Percentiles rank a stretch among this genome's conserved stretches.
Evolutionary conservation across 164 flowering plant genomes (phyloP).

Genomic region (Buxus sempervirens): DNA sequence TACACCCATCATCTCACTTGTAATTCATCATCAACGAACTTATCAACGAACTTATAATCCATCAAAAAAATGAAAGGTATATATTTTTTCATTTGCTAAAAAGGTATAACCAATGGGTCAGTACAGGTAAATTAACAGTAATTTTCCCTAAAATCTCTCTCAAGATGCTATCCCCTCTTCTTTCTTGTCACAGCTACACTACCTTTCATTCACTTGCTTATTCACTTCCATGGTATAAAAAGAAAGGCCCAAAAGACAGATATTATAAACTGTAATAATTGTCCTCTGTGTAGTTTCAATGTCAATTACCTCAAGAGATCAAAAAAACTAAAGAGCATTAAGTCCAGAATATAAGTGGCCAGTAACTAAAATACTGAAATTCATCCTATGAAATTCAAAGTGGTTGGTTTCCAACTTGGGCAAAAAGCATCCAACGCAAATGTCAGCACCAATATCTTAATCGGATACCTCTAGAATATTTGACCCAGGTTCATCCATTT

Average conservation of each 20-base stretch:
- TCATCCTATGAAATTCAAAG: neutral
- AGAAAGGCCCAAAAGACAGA: neutral
- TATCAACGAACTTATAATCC: no score
- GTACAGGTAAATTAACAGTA: no score
- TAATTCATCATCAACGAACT: no score
- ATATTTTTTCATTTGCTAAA: no score
- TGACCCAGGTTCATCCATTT: constrained; percentile 1
- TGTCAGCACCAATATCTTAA: neutral
- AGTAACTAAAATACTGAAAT: neutral
- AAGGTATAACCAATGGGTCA: no score
- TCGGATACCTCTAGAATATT: constrained; percentile 1
- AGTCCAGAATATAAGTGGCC: neutral
- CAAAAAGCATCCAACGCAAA: neutral
- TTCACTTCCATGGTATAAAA: no score
- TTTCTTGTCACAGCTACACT: no score
- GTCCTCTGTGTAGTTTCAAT: neutral
- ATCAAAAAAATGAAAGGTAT: no score
- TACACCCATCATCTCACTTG: no score
- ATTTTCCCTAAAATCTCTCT: no score
- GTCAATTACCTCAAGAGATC: neutral
- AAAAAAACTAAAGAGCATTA: neutral
- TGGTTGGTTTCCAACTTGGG: neutral
- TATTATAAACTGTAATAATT: neutral
- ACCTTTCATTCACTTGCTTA: no score
- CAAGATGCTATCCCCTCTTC: no score